phyloP scores from a whole-genome alignment of 805 yeast species.

The Candida fluviatilis region DNA sequence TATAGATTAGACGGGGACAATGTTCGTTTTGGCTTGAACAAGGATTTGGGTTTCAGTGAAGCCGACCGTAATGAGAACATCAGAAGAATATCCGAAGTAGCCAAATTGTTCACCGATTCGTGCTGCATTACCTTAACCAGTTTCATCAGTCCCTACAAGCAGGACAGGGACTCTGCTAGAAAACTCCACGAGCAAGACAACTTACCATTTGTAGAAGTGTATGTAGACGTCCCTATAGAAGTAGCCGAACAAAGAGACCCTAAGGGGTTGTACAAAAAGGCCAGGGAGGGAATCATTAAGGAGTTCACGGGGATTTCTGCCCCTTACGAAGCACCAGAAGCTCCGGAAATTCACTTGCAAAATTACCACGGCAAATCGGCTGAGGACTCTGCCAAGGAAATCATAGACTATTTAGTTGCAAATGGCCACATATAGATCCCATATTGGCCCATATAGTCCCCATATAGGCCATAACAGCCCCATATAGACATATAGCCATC shows the following conservation, averaged over 20 bases:
- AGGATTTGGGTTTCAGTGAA: conserved; percentile 90
- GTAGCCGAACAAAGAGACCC: conserved; percentile 98
- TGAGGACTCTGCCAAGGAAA: conserved; percentile 76
- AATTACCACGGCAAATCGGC: conserved; percentile 62
- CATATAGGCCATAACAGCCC: too few species aligned
- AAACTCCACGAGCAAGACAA: conserved; percentile 71
- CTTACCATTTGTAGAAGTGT: conserved; percentile 86
- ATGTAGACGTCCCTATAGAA: conserved; percentile 87
- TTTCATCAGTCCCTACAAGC: conserved; percentile 86
- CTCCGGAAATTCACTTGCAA: conserved; percentile 77
- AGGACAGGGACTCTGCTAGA: conserved; percentile 83
- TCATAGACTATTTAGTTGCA: conserved; percentile 61
- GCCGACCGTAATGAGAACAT: conserved; percentile 92
- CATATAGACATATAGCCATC: not conserved
- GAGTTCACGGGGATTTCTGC: conserved; percentile 96
- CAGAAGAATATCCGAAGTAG: conserved; percentile 91
- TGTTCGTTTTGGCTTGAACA: conserved; percentile 89
- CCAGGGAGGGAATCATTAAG: conserved; percentile 89
- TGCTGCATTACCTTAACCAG: conserved; percentile 84
- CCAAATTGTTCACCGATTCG: conserved; percentile 92
- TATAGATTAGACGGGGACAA: conserved; percentile 95
- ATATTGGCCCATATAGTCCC: too few species aligned
- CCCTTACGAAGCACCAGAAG: conserved; percentile 89
- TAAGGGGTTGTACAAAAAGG: conserved; percentile 94
- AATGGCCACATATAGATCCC: conserved; percentile 36